Conservation (phyloP, 768 basidiomycete species). For the Austroboletus festivus region DNA sequence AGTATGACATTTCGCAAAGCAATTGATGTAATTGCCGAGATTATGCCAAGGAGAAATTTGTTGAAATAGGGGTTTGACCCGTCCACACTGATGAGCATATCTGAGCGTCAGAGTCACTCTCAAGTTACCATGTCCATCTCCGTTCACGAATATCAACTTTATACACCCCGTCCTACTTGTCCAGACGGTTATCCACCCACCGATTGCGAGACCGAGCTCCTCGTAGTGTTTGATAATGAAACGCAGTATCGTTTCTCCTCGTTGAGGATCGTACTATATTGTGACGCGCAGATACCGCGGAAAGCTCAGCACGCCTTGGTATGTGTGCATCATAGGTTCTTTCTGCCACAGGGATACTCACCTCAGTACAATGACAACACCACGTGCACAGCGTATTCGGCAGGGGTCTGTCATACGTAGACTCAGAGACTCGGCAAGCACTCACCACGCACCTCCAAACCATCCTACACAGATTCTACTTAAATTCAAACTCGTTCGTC, state of each 20-base stretch:
- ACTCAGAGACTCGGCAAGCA: neutral
- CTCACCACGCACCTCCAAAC: neutral
- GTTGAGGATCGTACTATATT: neutral
- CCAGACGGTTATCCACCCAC: neutral
- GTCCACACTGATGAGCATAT: no score
- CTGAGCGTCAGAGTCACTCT: neutral
- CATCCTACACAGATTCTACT: neutral
- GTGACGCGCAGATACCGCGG: fast-evolving
- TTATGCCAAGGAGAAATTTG: no score
- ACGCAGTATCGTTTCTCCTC: neutral
- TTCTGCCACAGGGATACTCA: neutral
- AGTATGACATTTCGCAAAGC: no score
- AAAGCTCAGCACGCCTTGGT: neutral
- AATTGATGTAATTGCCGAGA: no score
- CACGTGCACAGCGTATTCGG: neutral
- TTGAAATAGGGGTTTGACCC: no score
- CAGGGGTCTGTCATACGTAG: neutral
- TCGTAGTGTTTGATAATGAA: conserved; percentile 1
- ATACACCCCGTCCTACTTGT: neutral
- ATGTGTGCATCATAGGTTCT: neutral
- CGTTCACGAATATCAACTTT: neutral
- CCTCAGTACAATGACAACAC: neutral
- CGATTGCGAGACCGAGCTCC: neutral
- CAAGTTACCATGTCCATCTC: neutral
- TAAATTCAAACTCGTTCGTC: neutral